Conservation (phyloP, 2,329 filamentous ascomycete genomes). For the Corniculantispora saksenae region DNA sequence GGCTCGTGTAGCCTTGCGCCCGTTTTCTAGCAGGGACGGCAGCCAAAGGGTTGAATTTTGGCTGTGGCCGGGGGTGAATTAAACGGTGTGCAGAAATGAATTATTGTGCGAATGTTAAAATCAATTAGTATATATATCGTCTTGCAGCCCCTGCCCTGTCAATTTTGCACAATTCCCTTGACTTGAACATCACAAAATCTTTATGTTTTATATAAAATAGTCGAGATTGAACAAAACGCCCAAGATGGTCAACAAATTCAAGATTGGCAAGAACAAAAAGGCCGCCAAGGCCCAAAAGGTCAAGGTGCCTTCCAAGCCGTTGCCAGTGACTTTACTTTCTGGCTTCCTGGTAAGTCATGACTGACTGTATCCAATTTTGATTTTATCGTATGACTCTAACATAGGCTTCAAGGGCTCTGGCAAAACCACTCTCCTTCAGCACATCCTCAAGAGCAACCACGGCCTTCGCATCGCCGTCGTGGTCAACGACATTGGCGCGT, state of each 20-base stretch:
- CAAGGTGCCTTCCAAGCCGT: conserved; percentile 28
- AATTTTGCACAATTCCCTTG: background rate
- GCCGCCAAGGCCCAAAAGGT: conserved; percentile 15
- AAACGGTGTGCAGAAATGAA: background rate
- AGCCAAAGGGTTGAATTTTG: background rate
- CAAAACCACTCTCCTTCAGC: conserved; percentile 70
- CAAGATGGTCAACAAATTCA: conserved; percentile 15
- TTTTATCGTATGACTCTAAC: background rate
- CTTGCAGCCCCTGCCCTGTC: background rate
- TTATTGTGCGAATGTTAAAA: conserved; percentile 15
- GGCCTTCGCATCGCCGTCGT: conserved; percentile 70
- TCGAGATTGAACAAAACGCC: no score
- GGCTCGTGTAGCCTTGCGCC: background rate
- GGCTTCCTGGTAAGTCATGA: conserved; percentile 52
- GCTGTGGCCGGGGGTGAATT: background rate
- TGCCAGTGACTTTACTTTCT: conserved; percentile 62
- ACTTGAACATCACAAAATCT: background rate
- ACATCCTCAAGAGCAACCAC: conserved; percentile 68
- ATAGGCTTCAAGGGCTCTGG: conserved; percentile 57
- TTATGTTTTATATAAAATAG: background rate
- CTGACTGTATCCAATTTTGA: no score
- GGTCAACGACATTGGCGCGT: conserved; percentile 71
- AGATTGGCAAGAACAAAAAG: conserved; percentile 18
- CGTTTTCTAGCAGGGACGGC: background rate
- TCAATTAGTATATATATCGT: conserved; percentile 11